Evolutionary conservation across 305 asterid genomes (phyloP).

Genomic region (Nicotiana rustica): DNA sequence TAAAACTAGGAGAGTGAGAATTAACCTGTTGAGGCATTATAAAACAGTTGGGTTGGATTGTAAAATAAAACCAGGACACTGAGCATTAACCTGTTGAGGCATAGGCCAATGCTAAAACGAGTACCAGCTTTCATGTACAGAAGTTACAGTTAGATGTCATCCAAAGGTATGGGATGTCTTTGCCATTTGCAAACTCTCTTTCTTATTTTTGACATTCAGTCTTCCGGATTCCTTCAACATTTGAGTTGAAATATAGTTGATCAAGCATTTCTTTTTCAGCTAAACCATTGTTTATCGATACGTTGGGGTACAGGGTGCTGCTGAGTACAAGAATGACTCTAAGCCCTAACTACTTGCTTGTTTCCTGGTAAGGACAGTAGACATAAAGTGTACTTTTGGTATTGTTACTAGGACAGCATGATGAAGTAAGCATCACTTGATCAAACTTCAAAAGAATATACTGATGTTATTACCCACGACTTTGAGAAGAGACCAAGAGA

Average conservation of each 20-base stretch:
- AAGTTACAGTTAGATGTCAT: background rate
- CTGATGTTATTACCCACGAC: conserved; percentile 27
- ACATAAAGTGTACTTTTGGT: background rate
- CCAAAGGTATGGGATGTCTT: background rate
- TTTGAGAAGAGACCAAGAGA: conserved; percentile 3
- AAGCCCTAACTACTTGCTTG: conserved; percentile 18
- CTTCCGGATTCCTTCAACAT: background rate
- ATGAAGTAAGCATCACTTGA: conserved; percentile 37
- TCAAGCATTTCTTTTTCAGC: conserved; percentile 23
- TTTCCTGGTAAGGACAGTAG: conserved; percentile 13
- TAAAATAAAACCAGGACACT: conserved; percentile 6
- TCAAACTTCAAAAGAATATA: conserved; percentile 39
- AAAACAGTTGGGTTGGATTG: background rate
- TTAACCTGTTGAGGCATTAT: background rate
- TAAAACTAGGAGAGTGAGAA: background rate
- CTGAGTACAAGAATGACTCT: conserved; percentile 10
- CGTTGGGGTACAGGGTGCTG: background rate
- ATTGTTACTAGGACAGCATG: background rate
- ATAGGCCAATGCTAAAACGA: background rate
- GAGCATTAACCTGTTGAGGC: conserved; percentile 20
- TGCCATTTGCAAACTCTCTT: background rate
- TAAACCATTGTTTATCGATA: conserved; percentile 9
- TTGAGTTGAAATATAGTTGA: background rate
- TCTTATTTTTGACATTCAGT: background rate
- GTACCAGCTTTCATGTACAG: background rate